A percentile compares a stretch with the other conserved stretches of the same genome.
Evolutionary conservation across 768 basidiomycete genomes (phyloP).

Genomic region (Mrakia hoshinonis): DNA sequence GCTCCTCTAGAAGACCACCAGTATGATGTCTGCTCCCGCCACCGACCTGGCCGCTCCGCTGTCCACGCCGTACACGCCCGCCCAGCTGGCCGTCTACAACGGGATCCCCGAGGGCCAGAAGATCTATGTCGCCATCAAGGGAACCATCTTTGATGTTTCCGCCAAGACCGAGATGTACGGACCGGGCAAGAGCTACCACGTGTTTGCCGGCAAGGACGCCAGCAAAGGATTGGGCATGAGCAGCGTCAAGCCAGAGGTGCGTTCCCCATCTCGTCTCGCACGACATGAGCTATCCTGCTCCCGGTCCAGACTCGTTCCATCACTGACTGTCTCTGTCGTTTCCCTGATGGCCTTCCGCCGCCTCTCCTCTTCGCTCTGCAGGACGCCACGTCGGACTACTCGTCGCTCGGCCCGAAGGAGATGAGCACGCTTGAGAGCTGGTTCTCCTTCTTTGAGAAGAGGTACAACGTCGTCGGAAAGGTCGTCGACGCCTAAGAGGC

Average conservation of each 20-base stretch:
- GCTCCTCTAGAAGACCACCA: conserved; percentile 16
- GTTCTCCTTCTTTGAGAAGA: conserved; percentile 76
- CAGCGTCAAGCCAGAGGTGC: conserved; percentile 25
- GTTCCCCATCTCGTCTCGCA: neutral
- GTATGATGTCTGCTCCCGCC: conserved; percentile 29
- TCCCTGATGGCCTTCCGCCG: too few species aligned
- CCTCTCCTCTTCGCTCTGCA: conserved; percentile 40
- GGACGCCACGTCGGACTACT: conserved; percentile 83
- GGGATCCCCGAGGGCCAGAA: conserved; percentile 59
- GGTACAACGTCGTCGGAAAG: conserved; percentile 77
- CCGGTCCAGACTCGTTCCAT: neutral
- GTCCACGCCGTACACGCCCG: conserved; percentile 64
- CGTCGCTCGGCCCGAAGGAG: conserved; percentile 60
- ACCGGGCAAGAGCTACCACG: conserved; percentile 54
- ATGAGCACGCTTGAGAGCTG: conserved; percentile 77
- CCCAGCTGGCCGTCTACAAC: conserved; percentile 60
- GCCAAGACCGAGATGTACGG: conserved; percentile 84
- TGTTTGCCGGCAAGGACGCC: conserved; percentile 92
- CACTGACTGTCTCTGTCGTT: neutral
- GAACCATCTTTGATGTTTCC: conserved; percentile 83
- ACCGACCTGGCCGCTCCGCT: conserved; percentile 50
- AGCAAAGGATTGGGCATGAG: conserved; percentile 61
- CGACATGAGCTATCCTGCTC: neutral
- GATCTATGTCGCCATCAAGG: conserved; percentile 88
- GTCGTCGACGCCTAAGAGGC: conserved; percentile 46